Conservation (phyloP, 2,329 filamentous ascomycete genomes). For the Cephalotrichum gorgonifer region DNA sequence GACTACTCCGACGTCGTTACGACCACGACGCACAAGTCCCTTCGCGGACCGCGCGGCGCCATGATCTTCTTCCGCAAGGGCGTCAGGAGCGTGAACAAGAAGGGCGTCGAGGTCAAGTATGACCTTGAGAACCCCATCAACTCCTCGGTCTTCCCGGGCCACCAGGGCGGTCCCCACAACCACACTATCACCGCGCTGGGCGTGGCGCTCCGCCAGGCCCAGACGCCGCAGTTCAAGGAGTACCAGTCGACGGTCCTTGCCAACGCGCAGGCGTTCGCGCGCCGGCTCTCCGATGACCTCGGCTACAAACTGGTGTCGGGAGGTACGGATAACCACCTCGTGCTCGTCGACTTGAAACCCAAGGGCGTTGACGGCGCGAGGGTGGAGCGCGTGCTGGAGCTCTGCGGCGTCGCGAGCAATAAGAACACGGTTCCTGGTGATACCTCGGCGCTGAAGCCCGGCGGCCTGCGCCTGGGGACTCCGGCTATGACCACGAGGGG, state of each 20-base stretch:
- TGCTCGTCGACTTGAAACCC: constrained; percentile 83
- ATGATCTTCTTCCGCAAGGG: constrained; percentile 99
- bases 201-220: constrained; percentile 89
- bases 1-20: constrained; percentile 88
- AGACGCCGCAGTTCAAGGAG: constrained; percentile 76
- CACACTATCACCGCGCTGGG: constrained; percentile 95
- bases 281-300: constrained; percentile 54
- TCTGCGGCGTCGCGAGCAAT: constrained; percentile 94
- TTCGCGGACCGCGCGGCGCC: constrained; percentile 87
- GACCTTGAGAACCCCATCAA: constrained; percentile 92
- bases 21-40: constrained; percentile 95
- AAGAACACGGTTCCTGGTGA: constrained; percentile 98
- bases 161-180: constrained; percentile 97
- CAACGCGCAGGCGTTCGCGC: constrained; percentile 82
- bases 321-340: constrained; percentile 95
- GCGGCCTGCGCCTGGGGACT: constrained; percentile 86
- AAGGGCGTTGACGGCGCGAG: constrained; percentile 80
- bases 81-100: constrained; percentile 69
- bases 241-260: constrained; percentile 86
- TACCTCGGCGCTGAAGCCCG: constrained; percentile 84
- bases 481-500: constrained; percentile 97
- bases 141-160: constrained; percentile 91
- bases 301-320: constrained; percentile 86
- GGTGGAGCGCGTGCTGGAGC: constrained; percentile 81
- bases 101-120: constrained; percentile 77